Percentiles rank a stretch among this genome's conserved stretches.
Evolutionary conservation across 108 stramenopile species (phyloP).

Genomic region (Halocafeteria seosinensis): DNA sequence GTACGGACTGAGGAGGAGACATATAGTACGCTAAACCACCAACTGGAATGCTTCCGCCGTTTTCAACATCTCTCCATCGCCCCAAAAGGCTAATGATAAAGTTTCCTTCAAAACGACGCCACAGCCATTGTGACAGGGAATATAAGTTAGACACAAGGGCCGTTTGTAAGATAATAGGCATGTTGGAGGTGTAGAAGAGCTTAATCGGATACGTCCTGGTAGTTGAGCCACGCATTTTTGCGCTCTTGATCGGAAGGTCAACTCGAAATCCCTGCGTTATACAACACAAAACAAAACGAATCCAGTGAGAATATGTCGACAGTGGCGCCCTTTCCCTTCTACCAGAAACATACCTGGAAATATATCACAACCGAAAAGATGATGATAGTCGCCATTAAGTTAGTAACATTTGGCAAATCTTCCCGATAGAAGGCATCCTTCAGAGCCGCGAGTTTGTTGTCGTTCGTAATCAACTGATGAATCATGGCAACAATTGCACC

Average conservation of each 20-base stretch:
- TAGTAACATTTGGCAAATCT: slow-evolving; percentile 92
- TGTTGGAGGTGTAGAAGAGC: slow-evolving; percentile 99
- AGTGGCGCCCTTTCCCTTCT: slow-evolving; percentile 87
- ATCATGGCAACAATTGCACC: slow-evolving; percentile 94
- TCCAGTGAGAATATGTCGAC: slow-evolving; percentile 73
- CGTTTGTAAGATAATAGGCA: slow-evolving; percentile 98
- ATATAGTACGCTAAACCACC: slow-evolving; percentile 99
- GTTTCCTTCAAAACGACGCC: slow-evolving; percentile 88
- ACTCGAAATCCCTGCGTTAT: no score
- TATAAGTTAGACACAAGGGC: slow-evolving; percentile 92
- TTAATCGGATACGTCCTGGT: slow-evolving; percentile 40
- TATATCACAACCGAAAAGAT: slow-evolving; percentile 93
- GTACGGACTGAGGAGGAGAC: slow-evolving; percentile 70
- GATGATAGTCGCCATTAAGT: slow-evolving; percentile 77
- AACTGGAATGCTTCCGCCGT: slow-evolving; percentile 75
- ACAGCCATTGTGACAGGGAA: slow-evolving; percentile 90
- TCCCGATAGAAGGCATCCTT: slow-evolving; percentile 84
- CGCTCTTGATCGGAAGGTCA: no score
- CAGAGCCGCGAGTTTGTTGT: slow-evolving; percentile 80
- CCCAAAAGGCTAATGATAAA: slow-evolving; percentile 88
- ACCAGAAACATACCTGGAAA: slow-evolving; percentile 97
- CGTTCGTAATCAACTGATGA: slow-evolving; percentile 80
- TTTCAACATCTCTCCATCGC: slow-evolving; percentile 71
- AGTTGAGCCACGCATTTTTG: neutral
- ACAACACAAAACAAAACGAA: no score